Percentiles rank a stretch among this genome's conserved stretches.
Evolutionary conservation across 2,329 filamentous ascomycete species (phyloP).

Genomic region (Fusarium duplospermum): DNA sequence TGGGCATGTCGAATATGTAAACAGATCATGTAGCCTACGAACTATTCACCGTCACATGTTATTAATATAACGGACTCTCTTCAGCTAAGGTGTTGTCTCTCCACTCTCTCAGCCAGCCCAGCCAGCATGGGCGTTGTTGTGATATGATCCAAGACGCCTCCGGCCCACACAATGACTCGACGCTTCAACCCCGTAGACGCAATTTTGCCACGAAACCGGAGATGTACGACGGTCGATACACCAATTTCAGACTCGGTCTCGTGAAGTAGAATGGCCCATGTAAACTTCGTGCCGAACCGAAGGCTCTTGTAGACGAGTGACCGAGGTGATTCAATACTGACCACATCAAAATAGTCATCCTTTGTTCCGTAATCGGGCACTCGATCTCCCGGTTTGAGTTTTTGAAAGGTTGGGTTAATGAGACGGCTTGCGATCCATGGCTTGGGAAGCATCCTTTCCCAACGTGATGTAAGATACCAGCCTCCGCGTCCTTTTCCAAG

Average conservation of each 20-base stretch:
- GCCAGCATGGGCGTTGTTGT: background rate
- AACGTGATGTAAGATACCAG: background rate
- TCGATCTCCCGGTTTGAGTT: background rate
- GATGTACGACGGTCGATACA: background rate
- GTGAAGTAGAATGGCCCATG: background rate
- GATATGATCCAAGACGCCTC: background rate
- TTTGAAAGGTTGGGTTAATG: background rate
- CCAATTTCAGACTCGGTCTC: background rate
- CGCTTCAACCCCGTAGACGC: background rate
- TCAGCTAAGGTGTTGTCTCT: background rate
- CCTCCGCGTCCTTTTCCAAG: background rate
- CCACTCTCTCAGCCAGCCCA: background rate
- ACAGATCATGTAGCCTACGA: background rate
- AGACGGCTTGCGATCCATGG: background rate
- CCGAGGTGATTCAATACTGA: background rate
- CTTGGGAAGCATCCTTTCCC: background rate
- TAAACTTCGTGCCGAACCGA: background rate
- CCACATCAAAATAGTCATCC: background rate
- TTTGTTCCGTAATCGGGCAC: background rate
- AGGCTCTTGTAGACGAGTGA: background rate
- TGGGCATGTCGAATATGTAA: background rate
- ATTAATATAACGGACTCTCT: background rate
- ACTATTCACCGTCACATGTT: background rate
- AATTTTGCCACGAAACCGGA: background rate
- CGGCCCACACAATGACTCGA: background rate